Percentiles rank a stretch among this genome's conserved stretches.
These are phyloP conservation scores for Septoria linicola DNA, from an alignment of 2,329 filamentous ascomycete species.

Conservation along the genomic window DNA sequence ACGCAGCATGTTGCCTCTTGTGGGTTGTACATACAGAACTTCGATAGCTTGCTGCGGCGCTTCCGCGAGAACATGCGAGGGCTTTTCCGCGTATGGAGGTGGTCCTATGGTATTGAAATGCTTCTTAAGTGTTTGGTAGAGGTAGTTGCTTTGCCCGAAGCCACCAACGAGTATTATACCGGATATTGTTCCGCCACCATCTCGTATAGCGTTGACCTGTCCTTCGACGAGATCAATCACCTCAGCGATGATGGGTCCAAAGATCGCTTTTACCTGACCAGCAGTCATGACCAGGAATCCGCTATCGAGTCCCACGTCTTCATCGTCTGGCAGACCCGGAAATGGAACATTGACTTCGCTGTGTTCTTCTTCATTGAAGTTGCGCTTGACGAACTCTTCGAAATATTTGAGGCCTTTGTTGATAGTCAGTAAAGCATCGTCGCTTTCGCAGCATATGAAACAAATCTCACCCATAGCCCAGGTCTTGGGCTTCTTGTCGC, in stretches of 20 bases:
- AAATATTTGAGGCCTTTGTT: constrained; percentile 66
- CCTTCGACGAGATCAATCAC: constrained; percentile 56
- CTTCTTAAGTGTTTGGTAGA: constrained; percentile 67
- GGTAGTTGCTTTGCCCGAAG: constrained; percentile 71
- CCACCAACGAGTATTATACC: constrained; percentile 81
- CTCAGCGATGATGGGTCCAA: constrained; percentile 67
- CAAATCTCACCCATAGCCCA: constrained; percentile 55
- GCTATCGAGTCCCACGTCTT: constrained; percentile 70
- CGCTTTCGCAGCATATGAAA: no score
- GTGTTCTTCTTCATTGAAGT: constrained; percentile 70
- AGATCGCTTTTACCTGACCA: constrained; percentile 65
- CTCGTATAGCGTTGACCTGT: constrained; percentile 44
- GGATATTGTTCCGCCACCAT: constrained; percentile 44
- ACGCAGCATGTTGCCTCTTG: no score
- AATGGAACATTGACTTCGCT: constrained; percentile 74
- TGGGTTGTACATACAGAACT: constrained; percentile 56
- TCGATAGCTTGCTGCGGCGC: constrained; percentile 60
- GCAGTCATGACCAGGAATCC: constrained; percentile 73
- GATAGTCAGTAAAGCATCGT: no score
- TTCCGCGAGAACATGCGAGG: constrained; percentile 59
- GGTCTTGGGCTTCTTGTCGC: constrained; percentile 71
- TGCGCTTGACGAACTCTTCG: constrained; percentile 81
- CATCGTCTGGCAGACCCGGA: constrained; percentile 72
- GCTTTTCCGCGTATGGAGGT: constrained; percentile 64
- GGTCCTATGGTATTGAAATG: constrained; percentile 60